Evolutionary conservation across 208 protist genomes (phyloP), one percentile per base, ranked within the genome.

Genomic region (Zelonia costaricensis): DNA sequence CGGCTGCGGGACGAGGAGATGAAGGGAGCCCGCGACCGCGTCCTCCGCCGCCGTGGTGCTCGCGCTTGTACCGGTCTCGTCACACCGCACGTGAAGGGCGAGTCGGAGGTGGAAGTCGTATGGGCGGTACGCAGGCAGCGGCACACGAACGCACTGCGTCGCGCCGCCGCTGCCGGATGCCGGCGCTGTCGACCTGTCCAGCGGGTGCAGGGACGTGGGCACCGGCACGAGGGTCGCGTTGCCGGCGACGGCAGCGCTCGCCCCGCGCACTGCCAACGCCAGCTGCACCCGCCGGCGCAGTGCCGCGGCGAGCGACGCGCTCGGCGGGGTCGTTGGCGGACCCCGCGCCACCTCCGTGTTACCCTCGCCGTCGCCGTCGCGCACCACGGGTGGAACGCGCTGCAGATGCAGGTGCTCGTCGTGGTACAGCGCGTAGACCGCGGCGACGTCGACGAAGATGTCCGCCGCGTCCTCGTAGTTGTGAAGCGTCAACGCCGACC

Each of bases 21-120:
- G 33, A 39, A 57, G 33, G 16, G 8, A 12, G 15, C 9, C n/a
- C n/a, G n/a, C n/a, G n/a, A n/a, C n/a, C n/a, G n/a, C n/a, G n/a
- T n/a, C n/a, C n/a, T n/a, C n/a, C n/a, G n/a, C n/a, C n/a, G n/a
- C n/a, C n/a, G 18, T 0, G 15, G 20, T 15, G 8, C 53, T 46
- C 18, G 15, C 9, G 9, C n/a, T 44, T 20, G n/a, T 7, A 33
- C 3, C 13, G 10, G 4, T 25, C 3, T 27, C 48, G 12, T 28
- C 2, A n/a, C 20, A 9, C 9, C 33, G 15, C 5, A 57, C 48
- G 49, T 48, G 27, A 25, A 65, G 49, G 23, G 36, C 30, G 27
- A 65, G 25, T 15, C 9, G 18, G 1, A 65, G 59, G 2, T 49
- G 47, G 13, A 35, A 31, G n/a, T 65, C 59, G 40, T 65, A 65